Percentiles rank a stretch among this genome's conserved stretches.
phyloP scores from a whole-genome alignment of 164 flowering plant genomes.

The Dillenia turbinata region DNA sequence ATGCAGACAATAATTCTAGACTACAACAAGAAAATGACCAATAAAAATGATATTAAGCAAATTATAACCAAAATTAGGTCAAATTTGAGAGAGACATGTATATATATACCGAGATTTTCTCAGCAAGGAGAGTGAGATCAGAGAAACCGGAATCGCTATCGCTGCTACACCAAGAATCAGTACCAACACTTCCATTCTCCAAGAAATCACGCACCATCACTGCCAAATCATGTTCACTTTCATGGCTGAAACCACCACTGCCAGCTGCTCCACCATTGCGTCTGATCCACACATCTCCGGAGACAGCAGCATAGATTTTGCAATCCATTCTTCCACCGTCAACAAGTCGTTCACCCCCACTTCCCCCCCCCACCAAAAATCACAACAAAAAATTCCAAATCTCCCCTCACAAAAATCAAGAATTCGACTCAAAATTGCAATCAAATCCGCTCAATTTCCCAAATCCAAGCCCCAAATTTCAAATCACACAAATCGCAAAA shows the following conservation, averaged over 20 bases:
- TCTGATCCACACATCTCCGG: constrained; percentile 35
- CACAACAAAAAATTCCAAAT: no score
- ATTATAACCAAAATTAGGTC: no score
- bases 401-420: no score
- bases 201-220: constrained; percentile 81
- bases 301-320: constrained; percentile 19
- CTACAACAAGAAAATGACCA: no score
- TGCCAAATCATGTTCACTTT: constrained; percentile 88
- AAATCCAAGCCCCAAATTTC: no score
- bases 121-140: constrained; percentile 63
- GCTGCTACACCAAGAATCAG: constrained; percentile 74
- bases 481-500: no score
- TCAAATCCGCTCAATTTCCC: no score
- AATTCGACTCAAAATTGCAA: no score
- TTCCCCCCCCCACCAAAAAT: background rate
- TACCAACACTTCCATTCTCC: constrained; percentile 70
- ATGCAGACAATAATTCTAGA: no score
- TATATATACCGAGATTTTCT: constrained; percentile 53
- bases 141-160: constrained; percentile 76
- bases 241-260: constrained; percentile 59
- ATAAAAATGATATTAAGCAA: no score
- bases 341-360: background rate
- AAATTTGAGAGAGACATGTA: background rate
- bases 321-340: constrained; percentile 35
- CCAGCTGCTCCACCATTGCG: constrained; percentile 23